Evolutionary conservation across 352 stramenopile genomes (phyloP), one percentile per base, ranked within the genome.

Genomic region (Globisporangium yorkense): DNA sequence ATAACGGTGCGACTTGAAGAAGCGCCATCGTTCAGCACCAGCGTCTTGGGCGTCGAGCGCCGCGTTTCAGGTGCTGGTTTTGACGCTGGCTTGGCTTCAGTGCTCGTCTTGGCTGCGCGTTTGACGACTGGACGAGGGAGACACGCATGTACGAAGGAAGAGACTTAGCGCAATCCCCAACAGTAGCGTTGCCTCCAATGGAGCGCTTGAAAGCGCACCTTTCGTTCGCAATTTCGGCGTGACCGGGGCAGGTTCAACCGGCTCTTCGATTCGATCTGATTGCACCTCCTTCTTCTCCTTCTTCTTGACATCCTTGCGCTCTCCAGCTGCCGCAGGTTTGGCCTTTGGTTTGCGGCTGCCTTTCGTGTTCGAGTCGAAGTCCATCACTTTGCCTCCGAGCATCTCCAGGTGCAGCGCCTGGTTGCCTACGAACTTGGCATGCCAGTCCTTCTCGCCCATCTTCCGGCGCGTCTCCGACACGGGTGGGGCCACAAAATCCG

Each of bases 391-490:
- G 51, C 73, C 73, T 2, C 57, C 62, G 40, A 70, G 66, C 21
- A 75, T 70, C 21, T 53, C 50, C 3, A 60, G 51, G 43, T 88
- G 75, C 7, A 62, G 67, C 50, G 57, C 56, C 31, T 63, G 66
- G 27, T 68, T 87, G 3, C 59, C 56, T 3, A 52, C 66, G 56
- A 88, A 84, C 13, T 51, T 65, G 2, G 66, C 48, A 6, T 67
- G 61, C 78, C 78, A 88, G 44, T 60, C 31, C 27, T 66, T 45
- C 15, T 75, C 48, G 1, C 74, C 72, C 47, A 80, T 66, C 0
- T 45, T 51, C 20, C 52, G 70, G 33, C 63, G 62, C 37, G 60
- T 68, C 24, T 56, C 49, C n/a, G 60, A 65, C 44, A 83, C 71
- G 12, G 59, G 63, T 37, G 67, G 54, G 2, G 70, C 59, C 3